phyloP scores from a whole-genome alignment of 768 basidiomycete species.

The Leccinum uliginosum region DNA sequence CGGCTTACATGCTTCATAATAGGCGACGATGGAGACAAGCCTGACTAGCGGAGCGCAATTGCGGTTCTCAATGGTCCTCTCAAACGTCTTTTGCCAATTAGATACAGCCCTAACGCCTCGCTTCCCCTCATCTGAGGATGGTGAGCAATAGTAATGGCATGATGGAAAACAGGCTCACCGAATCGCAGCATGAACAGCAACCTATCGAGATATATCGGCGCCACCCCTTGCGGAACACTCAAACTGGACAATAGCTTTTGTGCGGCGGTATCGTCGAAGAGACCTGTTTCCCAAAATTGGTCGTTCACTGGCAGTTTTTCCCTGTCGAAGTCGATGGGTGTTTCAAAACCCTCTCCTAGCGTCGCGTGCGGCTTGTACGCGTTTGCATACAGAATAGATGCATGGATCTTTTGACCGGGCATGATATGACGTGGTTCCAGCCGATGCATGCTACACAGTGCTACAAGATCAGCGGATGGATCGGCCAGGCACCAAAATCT shows the following conservation, averaged over 20 bases:
- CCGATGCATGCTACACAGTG: neutral
- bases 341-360: neutral
- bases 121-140: neutral
- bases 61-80: neutral
- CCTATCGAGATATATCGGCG: neutral
- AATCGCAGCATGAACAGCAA: neutral
- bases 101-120: neutral
- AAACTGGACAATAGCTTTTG: neutral
- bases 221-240: neutral
- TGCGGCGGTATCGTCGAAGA: slow-evolving; percentile 8
- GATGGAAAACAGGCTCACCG: neutral
- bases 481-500: neutral
- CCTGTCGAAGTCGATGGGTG: neutral
- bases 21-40: neutral
- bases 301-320: too few relatives aligned
- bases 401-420: neutral
- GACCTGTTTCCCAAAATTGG: slow-evolving; percentile 9
- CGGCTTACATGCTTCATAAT: neutral
- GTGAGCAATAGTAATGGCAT: neutral
- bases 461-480: neutral
- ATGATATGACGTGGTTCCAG: slow-evolving; percentile 11
- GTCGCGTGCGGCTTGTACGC: neutral
- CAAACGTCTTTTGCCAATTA: neutral
- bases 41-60: neutral
- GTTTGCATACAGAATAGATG: neutral